phyloP scores from a whole-genome alignment of 768 basidiomycete genomes.

The Harrya chromipes region DNA sequence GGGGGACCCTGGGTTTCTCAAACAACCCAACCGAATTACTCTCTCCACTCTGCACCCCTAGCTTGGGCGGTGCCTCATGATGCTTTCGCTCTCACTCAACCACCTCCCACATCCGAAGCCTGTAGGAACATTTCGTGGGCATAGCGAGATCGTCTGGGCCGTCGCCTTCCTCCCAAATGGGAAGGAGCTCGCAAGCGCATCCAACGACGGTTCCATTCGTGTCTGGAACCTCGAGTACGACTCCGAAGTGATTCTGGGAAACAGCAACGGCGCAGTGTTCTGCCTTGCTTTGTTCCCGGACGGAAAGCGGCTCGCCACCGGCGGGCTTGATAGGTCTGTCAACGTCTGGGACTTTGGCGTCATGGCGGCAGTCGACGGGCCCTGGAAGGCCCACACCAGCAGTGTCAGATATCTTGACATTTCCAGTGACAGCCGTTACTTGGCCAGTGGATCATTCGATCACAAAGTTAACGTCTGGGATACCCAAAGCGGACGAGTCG shows the following conservation, averaged over 20 bases:
- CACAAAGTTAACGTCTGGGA: slow-evolving; percentile 31
- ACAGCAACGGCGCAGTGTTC: slow-evolving; percentile 21
- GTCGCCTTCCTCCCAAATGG: slow-evolving; percentile 27
- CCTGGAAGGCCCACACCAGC: slow-evolving; percentile 24
- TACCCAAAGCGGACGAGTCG: slow-evolving; percentile 24
- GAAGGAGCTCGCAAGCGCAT: slow-evolving; percentile 24
- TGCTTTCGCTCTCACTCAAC: slow-evolving; percentile 32
- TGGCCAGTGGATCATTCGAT: slow-evolving; percentile 31
- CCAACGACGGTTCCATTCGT: slow-evolving; percentile 30
- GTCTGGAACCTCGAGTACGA: slow-evolving; percentile 27
- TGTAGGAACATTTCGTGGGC: slow-evolving; percentile 20
- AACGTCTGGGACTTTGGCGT: slow-evolving; percentile 31
- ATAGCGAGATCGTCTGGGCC: slow-evolving; percentile 30
- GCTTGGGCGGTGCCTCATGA: slow-evolving; percentile 20
- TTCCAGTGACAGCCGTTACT: slow-evolving; percentile 28
- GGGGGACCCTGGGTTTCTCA: slow-evolving; percentile 22
- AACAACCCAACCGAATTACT: slow-evolving; percentile 21
- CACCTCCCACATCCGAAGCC: slow-evolving; percentile 25
- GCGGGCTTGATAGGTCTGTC: slow-evolving; percentile 30
- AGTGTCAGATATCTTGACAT: slow-evolving; percentile 29
- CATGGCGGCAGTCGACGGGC: slow-evolving; percentile 10
- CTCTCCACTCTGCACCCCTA: slow-evolving; percentile 24
- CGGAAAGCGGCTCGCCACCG: slow-evolving; percentile 26
- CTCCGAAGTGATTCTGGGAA: slow-evolving; percentile 25
- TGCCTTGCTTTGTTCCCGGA: slow-evolving; percentile 28